Conservation (phyloP, 2,329 filamentous ascomycete species). For the Fusarium austroafricanum region DNA sequence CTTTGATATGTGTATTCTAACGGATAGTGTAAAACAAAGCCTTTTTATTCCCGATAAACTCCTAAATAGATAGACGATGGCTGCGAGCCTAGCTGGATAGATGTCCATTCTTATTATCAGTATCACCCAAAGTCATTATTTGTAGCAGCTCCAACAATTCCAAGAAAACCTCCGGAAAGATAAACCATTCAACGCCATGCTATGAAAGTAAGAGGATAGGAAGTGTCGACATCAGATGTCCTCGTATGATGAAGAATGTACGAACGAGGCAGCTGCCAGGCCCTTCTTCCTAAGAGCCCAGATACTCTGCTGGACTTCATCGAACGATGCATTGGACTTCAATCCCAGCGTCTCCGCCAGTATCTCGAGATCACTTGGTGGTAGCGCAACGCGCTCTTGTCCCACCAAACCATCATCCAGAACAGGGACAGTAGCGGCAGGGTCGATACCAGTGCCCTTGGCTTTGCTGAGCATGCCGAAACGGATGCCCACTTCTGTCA, state of each 20-base stretch:
- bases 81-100: neutral
- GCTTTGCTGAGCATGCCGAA: constrained; percentile 75
- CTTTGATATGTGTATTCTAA: neutral
- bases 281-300: constrained; percentile 44
- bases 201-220: constrained; percentile 29
- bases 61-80: neutral
- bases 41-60: neutral
- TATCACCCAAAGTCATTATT: neutral
- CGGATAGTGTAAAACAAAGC: neutral
- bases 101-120: constrained; percentile 6
- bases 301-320: constrained; percentile 52
- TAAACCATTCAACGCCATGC: constrained; percentile 40
- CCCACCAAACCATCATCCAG: constrained; percentile 31
- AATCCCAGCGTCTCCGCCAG: constrained; percentile 52
- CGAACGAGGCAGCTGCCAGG: constrained; percentile 11
- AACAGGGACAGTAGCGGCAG: constrained; percentile 23
- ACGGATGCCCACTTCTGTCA: constrained; percentile 86
- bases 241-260: constrained; percentile 26
- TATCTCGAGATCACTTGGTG: constrained; percentile 50
- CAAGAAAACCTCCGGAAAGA: neutral
- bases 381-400: constrained; percentile 26
- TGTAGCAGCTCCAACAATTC: neutral
- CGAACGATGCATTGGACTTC: constrained; percentile 50
- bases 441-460: constrained; percentile 26
- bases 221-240: constrained; percentile 20